Evolutionary conservation across 2,329 filamentous ascomycete species (phyloP), one percentile per base, ranked within the genome.

Genomic region (Xylariaceae sp.): DNA sequence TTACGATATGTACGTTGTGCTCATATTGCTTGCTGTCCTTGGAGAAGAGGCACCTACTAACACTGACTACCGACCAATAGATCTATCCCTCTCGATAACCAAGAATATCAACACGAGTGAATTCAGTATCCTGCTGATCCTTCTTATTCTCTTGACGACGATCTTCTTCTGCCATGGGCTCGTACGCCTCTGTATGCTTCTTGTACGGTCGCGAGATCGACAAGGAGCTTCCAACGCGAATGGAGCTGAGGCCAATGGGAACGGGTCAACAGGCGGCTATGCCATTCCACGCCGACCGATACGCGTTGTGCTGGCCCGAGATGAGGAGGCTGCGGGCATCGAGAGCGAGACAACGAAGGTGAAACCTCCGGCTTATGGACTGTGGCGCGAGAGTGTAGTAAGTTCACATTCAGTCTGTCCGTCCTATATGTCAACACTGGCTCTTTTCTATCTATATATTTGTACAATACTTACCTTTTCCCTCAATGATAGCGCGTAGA

Each of bases 371-470:
- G 91, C 91, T 2, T 96, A 96, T 67, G 92, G 92, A 0, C 75
- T 91, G 1, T 95, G 91, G 89, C 80, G 91, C 46, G 86, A 87
- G 70, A 93, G 88, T 65, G 89, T 94, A 72, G 87, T 90, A 80
- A 71, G 86, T 84, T 21, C 10, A 30, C 29, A 29, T n/a, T 15
- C 18, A 27, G 11, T 21, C 16, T 23, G n/a, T n/a, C n/a, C 6
- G 4, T 21, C 33, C 35, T 18, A 7, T 18, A 21, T 29, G 11
- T 7, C 30, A 11, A 21, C 13, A 35, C 13, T 15, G 11, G 6
- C 21, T 13, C 15, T 8, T 16, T 26, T 37, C 16, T 16, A 6
- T 18, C 10, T 21, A 15, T 18, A 8, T n/a, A n/a, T 45, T 41
- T n/a, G 20, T 11, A 10, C 10, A 10, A 37, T 43, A 11, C 55